Conservation (phyloP, 2,329 filamentous ascomycete species). For the Diplodia sapinea region DNA sequence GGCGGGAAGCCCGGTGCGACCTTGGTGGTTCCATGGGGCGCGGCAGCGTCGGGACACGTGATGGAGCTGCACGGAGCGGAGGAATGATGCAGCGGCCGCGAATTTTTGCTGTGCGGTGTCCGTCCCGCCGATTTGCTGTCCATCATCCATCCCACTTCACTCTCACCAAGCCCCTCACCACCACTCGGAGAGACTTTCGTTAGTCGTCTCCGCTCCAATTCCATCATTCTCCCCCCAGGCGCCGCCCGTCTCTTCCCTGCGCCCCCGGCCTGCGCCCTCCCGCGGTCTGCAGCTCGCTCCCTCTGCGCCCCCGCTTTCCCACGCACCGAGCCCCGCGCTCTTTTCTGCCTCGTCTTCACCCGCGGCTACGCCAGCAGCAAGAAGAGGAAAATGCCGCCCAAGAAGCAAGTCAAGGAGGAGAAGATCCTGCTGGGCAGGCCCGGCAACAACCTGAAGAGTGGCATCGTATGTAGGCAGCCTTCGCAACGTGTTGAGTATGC, state of each 20-base stretch:
- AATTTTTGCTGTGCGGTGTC: conserved; percentile 24
- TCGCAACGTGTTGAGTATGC: conserved; percentile 36
- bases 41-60: conserved; percentile 20
- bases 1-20: conserved; percentile 12
- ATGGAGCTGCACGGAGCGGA: conserved; percentile 21
- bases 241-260: conserved; percentile 54
- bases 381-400: conserved; percentile 87
- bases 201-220: conserved; percentile 40
- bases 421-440: conserved; percentile 95
- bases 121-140: neutral
- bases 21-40: conserved; percentile 30
- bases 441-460: conserved; percentile 98
- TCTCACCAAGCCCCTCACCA: neutral
- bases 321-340: conserved; percentile 40
- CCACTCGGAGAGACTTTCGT: conserved; percentile 29
- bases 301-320: conserved; percentile 44
- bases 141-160: conserved; percentile 31
- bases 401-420: conserved; percentile 86
- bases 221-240: conserved; percentile 42
- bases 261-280: conserved; percentile 57
- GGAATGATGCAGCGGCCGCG: conserved; percentile 22
- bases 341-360: conserved; percentile 51
- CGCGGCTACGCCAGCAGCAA: conserved; percentile 59
- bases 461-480: conserved; percentile 81
- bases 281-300: conserved; percentile 57